Percentiles rank a stretch among this genome's conserved stretches.
phyloP scores from a whole-genome alignment of 2,329 filamentous ascomycete genomes.

The Aspergillus unguis region DNA sequence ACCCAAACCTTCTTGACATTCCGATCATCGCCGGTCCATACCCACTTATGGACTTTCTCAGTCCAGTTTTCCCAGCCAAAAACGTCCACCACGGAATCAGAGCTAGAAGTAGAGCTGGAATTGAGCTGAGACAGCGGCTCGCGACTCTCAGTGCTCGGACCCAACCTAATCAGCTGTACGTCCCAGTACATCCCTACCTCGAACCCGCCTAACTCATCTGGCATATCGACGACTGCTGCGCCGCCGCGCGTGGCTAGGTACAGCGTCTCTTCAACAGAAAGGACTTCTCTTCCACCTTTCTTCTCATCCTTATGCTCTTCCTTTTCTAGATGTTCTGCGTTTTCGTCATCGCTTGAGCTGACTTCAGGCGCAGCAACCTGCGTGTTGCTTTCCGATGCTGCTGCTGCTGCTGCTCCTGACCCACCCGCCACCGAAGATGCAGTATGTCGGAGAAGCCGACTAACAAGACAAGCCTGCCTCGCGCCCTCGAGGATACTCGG shows the following conservation, averaged over 20 bases:
- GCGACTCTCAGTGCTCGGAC: background rate
- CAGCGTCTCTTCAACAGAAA: slow-evolving; percentile 81
- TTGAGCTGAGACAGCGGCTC: no score
- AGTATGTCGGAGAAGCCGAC: slow-evolving; percentile 53
- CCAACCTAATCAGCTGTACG: slow-evolving; percentile 74
- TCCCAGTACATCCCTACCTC: slow-evolving; percentile 87
- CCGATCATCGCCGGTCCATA: slow-evolving; percentile 88
- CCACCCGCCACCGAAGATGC: background rate
- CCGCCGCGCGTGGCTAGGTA: slow-evolving; percentile 87
- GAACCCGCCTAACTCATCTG: slow-evolving; percentile 71
- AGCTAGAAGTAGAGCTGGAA: background rate
- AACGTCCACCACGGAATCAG: slow-evolving; percentile 65
- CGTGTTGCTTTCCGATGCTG: background rate
- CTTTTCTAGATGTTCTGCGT: slow-evolving; percentile 20
- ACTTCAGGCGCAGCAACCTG: background rate
- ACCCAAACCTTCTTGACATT: slow-evolving; percentile 92
- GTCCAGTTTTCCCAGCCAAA: slow-evolving; percentile 92
- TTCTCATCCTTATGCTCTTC: slow-evolving; percentile 29
- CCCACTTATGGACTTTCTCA: slow-evolving; percentile 86
- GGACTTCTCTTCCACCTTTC: slow-evolving; percentile 44
- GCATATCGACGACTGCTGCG: slow-evolving; percentile 73
- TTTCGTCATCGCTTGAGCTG: slow-evolving; percentile 10
- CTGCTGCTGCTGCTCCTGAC: background rate
- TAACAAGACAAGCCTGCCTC: slow-evolving; percentile 75
- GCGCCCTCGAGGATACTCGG: slow-evolving; percentile 79